Base-by-base conservation (phyloP, 2,329 filamentous ascomycete genomes). In the Arachnomyces sp. region DNA sequence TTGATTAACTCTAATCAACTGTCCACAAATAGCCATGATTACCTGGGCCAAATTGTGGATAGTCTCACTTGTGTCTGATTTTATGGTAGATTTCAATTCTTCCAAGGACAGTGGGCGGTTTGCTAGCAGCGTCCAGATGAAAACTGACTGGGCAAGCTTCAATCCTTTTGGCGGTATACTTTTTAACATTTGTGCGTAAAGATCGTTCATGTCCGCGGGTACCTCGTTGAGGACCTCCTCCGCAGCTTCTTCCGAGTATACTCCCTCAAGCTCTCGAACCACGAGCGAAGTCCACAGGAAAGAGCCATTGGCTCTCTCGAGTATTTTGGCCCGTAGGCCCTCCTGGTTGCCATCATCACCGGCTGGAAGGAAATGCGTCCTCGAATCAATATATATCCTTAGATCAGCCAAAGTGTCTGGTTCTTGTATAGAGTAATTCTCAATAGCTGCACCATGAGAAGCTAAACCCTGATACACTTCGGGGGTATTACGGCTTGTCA, bases 231-330 rank as follows among this genome's bases (percentile, higher is more conserved):
- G 48, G 16, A 58, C 47, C 18, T 52, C 42, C 2, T 54, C 42
- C 12, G 60, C 52, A 12, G 56, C 58, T 33, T 54, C 52, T 36
- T 45, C 46, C 33, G 48, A 57, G 45, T 59, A 48, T 31, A 51
- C 54, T 13, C 41, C 40, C 7, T 31, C 11, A 3, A 62, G 47
- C 40, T 61, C 55, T 15, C 58, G 47, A 3, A 65, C 46, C 1
- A 63, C 57, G 28, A 65, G 38, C 7, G 42, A 46, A 11, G 53
- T 55, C 62, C 61, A 66, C 13, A 65, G 44, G 42, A 66, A 65
- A 14, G 52, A 63, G 2, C 58, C 60, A 9, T 47, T 49, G 12
- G 63, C 59, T 36, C 61, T 65, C n/a, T 52, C 40, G 14, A 66
- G 36, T 7, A 67, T 59, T 39, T 46, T 55, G 18, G 52, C 44